A percentile compares a stretch with the other conserved stretches of the same genome.
phyloP scores from a whole-genome alignment of 1,284 basidiomycete species.

The Mycena sp. region DNA sequence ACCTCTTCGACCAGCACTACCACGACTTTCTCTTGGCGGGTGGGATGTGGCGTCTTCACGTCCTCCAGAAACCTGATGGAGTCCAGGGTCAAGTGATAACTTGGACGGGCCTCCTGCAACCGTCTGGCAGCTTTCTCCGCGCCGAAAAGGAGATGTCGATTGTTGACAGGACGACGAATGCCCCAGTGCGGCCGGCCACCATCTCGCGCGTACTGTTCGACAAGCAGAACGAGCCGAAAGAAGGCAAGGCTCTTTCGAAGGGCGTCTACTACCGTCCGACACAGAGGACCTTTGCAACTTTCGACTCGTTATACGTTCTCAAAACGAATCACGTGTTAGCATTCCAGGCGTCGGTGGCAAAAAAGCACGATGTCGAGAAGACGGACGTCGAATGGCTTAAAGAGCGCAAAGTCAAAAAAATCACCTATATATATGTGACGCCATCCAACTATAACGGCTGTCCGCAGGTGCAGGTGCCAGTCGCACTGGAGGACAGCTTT shows the following conservation, averaged over 20 bases:
- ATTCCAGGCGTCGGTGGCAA: background rate
- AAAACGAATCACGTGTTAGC: background rate
- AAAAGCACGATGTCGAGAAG: background rate
- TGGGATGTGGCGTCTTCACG: background rate
- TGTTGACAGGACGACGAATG: background rate
- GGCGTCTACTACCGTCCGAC: background rate
- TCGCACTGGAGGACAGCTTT: background rate
- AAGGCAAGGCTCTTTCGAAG: background rate
- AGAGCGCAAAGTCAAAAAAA: background rate
- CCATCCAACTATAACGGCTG: background rate
- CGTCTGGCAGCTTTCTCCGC: background rate
- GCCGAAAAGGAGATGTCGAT: background rate
- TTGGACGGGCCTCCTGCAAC: background rate
- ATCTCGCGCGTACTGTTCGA: background rate
- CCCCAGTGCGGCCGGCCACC: background rate
- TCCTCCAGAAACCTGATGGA: background rate
- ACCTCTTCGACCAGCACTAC: background rate
- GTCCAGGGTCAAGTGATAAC: background rate
- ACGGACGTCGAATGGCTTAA: background rate
- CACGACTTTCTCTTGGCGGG: background rate
- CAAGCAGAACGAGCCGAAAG: background rate
- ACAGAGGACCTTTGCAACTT: background rate
- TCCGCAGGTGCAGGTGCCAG: background rate
- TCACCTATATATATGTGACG: conserved; percentile 1
- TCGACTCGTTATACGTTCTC: background rate